Base-by-base conservation (phyloP, 345 rosid genomes). In the Viola odorata region DNA sequence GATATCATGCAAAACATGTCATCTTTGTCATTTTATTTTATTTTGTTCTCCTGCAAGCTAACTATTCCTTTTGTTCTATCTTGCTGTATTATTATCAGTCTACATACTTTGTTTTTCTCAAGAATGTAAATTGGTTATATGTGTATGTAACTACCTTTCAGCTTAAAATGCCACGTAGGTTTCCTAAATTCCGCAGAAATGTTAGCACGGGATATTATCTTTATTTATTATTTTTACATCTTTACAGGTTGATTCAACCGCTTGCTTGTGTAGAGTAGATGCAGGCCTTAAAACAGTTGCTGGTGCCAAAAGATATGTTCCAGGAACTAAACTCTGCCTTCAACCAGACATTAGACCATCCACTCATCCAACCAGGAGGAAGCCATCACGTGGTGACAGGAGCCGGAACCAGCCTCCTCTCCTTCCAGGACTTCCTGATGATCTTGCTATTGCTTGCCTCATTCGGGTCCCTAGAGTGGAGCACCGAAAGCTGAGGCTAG, bases 391-490 rank as follows among this genome's bases (percentile, higher is more conserved):
- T 11, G 75, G 89, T 51, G 85, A 82, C 67, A 74, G 87, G 72
- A 86, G 64, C 66, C 62, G 86, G 61, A 77, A 80, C 70, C 89
- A 80, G 54, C 81, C 83, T 59, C 94, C 89, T 61, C 68, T 86
- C 65, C 84, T 86, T 58, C 94, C 89, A 0, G 89, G 89, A 52
- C 89, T 86, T 23, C 89, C 94, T 0, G 89, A 86, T 67, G 94
- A 84, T 77, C 94, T 86, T 55, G 94, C 94, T 41, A 82, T 86
- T 39, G 89, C 94, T n/a, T 86, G 94, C 79, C 77, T 86, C 12
- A 84, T 86, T 58, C 75, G 87, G 14, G 94, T 86, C 37, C 89
- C 87, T 15, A 64, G 81, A 63, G 71, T 57, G 12, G 94, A 86
- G 72, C 94, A 86, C 68, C 65, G 89, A 41, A 86, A 82, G 69